These are phyloP conservation scores for Aspergillus tanneri DNA, from an alignment of 2,329 filamentous ascomycete species.

Conservation along the genomic window DNA sequence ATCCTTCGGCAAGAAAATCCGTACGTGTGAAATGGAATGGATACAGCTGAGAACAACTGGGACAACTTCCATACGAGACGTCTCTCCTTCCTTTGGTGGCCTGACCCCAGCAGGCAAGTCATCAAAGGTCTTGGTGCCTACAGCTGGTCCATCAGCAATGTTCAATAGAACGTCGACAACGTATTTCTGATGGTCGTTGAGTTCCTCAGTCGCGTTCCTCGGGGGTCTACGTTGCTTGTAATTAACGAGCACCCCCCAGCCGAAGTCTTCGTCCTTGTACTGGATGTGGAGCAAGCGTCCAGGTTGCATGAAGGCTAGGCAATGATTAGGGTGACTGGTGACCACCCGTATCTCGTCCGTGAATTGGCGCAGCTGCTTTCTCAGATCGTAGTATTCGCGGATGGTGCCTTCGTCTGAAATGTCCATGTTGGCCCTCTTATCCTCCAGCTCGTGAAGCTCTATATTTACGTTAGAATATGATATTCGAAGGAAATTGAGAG, in stretches of 20 bases:
- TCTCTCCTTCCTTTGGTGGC: slow-evolving; percentile 62
- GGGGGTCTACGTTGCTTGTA: slow-evolving; percentile 64
- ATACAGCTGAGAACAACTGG: slow-evolving; percentile 84
- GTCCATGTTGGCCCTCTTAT: slow-evolving; percentile 67
- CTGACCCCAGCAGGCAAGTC: slow-evolving; percentile 64
- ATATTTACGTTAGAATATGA: slow-evolving; percentile 25
- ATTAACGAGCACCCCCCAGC: slow-evolving; percentile 88
- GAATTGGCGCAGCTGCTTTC: slow-evolving; percentile 79
- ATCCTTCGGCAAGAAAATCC: slow-evolving; percentile 79
- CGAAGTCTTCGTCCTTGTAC: slow-evolving; percentile 77
- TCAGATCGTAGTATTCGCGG: slow-evolving; percentile 89
- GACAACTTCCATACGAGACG: slow-evolving; percentile 74
- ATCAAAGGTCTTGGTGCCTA: slow-evolving; percentile 58
- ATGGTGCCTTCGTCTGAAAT: slow-evolving; percentile 86
- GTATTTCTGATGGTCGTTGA: slow-evolving; percentile 71
- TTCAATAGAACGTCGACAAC: slow-evolving; percentile 78
- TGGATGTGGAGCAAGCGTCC: slow-evolving; percentile 88
- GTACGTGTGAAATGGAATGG: slow-evolving; percentile 77
- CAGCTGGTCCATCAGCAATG: slow-evolving; percentile 54
- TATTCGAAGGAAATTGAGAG: neutral
- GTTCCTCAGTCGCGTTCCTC: slow-evolving; percentile 66
- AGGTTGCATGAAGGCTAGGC: slow-evolving; percentile 76
- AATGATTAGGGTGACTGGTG: slow-evolving; percentile 88
- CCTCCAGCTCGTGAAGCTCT: slow-evolving; percentile 75
- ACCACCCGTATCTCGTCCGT: slow-evolving; percentile 87